Conservation (phyloP, 169 alveolate genomes). For the Eimeria necatrix region DNA sequence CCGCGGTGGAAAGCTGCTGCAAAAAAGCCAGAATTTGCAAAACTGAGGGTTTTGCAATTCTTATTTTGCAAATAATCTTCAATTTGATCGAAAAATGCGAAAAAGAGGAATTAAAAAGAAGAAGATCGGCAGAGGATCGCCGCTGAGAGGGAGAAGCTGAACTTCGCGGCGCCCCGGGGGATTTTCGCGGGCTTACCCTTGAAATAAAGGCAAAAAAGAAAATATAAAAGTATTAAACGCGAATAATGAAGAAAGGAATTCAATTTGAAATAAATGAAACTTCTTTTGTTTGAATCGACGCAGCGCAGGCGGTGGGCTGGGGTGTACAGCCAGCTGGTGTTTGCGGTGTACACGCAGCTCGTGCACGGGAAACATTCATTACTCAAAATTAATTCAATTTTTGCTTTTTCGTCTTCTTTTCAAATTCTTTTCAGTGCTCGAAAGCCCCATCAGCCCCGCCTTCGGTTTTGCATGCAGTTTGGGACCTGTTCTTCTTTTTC, state of each 20-base stretch:
- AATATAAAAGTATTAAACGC: not conserved
- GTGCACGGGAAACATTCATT: not conserved
- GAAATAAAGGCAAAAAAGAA: not conserved
- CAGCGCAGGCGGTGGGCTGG: not conserved
- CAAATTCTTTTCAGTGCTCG: too few species aligned
- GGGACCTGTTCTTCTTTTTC: too few species aligned
- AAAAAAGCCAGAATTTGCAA: not conserved
- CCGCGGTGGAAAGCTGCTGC: not conserved
- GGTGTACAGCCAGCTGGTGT: not conserved
- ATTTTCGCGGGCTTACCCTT: not conserved
- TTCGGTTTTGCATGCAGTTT: too few species aligned
- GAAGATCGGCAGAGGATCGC: not conserved
- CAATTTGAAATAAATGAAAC: too few species aligned
- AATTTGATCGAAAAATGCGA: not conserved
- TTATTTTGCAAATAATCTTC: not conserved
- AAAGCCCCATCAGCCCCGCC: too few species aligned
- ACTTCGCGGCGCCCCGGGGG: too few species aligned
- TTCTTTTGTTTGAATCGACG: not conserved
- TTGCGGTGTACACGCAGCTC: not conserved
- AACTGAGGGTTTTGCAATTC: not conserved
- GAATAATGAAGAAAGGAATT: not conserved
- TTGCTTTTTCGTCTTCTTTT: too few species aligned
- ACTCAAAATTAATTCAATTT: too few species aligned
- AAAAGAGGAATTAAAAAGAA: not conserved
- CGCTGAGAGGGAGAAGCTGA: too few species aligned